Evolutionary conservation across 2,329 filamentous ascomycete species (phyloP).

Genomic region (Phoma sp.): DNA sequence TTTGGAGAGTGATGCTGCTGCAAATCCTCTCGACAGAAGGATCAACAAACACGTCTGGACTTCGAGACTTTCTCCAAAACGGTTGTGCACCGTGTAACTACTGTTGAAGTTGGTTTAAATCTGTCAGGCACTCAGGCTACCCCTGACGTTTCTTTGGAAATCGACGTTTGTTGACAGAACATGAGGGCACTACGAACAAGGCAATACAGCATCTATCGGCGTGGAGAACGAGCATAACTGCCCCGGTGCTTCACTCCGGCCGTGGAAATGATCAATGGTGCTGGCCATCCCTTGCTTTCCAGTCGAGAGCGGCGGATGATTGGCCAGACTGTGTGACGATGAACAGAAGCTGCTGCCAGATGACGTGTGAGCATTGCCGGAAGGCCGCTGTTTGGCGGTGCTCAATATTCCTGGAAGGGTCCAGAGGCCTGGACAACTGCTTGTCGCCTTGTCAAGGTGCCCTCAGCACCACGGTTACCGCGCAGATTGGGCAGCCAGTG

Average conservation of each 20-base stretch:
- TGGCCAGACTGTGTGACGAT: slow-evolving; percentile 19
- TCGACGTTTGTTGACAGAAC: slow-evolving; percentile 1
- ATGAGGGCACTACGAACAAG: slow-evolving; percentile 2
- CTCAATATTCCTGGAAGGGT: slow-evolving; percentile 21
- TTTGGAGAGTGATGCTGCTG: slow-evolving; percentile 11
- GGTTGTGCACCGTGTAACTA: slow-evolving; percentile 3
- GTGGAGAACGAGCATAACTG: slow-evolving; percentile 13
- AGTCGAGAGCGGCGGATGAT: slow-evolving; percentile 18
- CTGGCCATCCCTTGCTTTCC: slow-evolving; percentile 31
- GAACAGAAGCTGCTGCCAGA: slow-evolving; percentile 27
- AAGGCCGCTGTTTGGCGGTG: slow-evolving; percentile 22
- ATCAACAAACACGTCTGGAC: slow-evolving; percentile 14
- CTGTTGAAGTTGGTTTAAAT: not conserved
- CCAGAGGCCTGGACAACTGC: slow-evolving; percentile 47
- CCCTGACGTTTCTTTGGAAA: not conserved
- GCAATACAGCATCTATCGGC: slow-evolving; percentile 18
- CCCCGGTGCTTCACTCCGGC: slow-evolving; percentile 22
- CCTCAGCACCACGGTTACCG: slow-evolving; percentile 68
- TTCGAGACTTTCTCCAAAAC: slow-evolving; percentile 1
- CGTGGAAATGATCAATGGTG: slow-evolving; percentile 22
- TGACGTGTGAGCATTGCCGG: slow-evolving; percentile 32
- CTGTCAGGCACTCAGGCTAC: not conserved
- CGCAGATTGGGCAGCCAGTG: slow-evolving; percentile 28
- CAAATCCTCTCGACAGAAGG: slow-evolving; percentile 4
- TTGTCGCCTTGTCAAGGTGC: slow-evolving; percentile 66